Base-by-base conservation (phyloP, 495 filamentous ascomycete species). In the Penicillium lividum region DNA sequence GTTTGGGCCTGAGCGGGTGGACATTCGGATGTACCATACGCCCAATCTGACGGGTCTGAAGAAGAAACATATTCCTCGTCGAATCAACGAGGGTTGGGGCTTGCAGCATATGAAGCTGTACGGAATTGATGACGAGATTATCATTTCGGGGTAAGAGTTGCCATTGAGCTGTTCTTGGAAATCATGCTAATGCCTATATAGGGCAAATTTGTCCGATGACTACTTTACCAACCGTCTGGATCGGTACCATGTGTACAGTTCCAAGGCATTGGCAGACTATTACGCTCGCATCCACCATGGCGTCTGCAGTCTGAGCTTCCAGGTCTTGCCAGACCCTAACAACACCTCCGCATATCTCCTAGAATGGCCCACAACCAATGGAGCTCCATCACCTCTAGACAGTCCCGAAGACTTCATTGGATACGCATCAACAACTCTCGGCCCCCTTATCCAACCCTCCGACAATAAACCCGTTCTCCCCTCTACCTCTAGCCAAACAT, bases 41-140 rank as follows among this genome's bases (percentile, higher is more conserved):
- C 95, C 94, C 3, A 99, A 98, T 62, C 74, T 99, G 30, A 97
- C 89, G 0, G 95, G 94, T 0, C 60, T 93, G 45, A 83, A 86
- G 47, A 98, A 98, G 77, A 85, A 84, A 63, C 69, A 89, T 62
- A 82, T 98, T 44, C 94, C 94, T 3, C 87, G 85, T 60, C 83
- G 94, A 9, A 91, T 98, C 67, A 99, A 99, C 64, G 94, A 99
- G 70, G 94, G 94, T 36, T 99, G 94, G 93, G 94, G 94, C 13
- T 75, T 99, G 44, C 94, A 99, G 68, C 94, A 99, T 68, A 99
- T 99, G 91, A 99, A 99, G 80, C 81, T 99, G 0, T 99, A 99
- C 63, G 94, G 95, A 0, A 74, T 97, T 43, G 94, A 99, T 59
- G 92, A 98, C 65, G 93, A 97, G 71, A 86, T 99, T 50, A 94